These are phyloP conservation scores for Thermothelomyces thermophilus DNA, from an alignment of 2,329 filamentous ascomycete genomes.

Conservation along the genomic window DNA sequence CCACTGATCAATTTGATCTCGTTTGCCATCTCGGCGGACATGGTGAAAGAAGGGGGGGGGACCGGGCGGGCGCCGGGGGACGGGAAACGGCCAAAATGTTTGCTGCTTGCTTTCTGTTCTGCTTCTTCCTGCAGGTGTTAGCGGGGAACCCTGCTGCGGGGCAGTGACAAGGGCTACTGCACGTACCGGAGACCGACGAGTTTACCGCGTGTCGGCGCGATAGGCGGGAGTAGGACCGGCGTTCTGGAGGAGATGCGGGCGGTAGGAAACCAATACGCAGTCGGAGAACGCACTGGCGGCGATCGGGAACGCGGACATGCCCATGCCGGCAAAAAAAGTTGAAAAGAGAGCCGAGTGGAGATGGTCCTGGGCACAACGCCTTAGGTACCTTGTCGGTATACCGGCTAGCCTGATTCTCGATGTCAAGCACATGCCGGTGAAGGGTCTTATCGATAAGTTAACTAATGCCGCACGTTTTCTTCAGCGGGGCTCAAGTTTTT, in stretches of 20 bases:
- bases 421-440: background rate
- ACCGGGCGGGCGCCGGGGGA: slow-evolving; percentile 15
- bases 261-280: slow-evolving; percentile 11
- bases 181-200: slow-evolving; percentile 2
- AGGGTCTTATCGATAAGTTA: slow-evolving; percentile 16
- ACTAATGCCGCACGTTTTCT: background rate
- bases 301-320: slow-evolving; percentile 6
- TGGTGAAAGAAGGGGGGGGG: slow-evolving; percentile 16
- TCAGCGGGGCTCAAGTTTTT: background rate
- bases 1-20: slow-evolving; percentile 48
- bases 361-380: slow-evolving; percentile 16
- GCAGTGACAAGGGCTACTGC: slow-evolving; percentile 12
- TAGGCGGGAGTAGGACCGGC: background rate
- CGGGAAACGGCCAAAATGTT: slow-evolving; percentile 16
- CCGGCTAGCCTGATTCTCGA: slow-evolving; percentile 15
- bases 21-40: slow-evolving; percentile 40
- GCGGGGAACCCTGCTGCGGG: slow-evolving; percentile 21
- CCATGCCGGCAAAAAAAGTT: slow-evolving; percentile 24
- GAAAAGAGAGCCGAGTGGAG: slow-evolving; percentile 25
- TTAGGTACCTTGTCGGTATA: slow-evolving; percentile 19
- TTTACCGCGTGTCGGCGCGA: background rate
- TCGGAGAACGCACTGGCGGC: slow-evolving; percentile 9
- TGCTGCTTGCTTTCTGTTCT: slow-evolving; percentile 3
- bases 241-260: background rate
- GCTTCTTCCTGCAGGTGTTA: slow-evolving; percentile 20